Evolutionary conservation across 1,139 yeast genomes (phyloP), one percentile per base, ranked within the genome.

Genomic region (Nadsonia starkeyi-henricii): DNA sequence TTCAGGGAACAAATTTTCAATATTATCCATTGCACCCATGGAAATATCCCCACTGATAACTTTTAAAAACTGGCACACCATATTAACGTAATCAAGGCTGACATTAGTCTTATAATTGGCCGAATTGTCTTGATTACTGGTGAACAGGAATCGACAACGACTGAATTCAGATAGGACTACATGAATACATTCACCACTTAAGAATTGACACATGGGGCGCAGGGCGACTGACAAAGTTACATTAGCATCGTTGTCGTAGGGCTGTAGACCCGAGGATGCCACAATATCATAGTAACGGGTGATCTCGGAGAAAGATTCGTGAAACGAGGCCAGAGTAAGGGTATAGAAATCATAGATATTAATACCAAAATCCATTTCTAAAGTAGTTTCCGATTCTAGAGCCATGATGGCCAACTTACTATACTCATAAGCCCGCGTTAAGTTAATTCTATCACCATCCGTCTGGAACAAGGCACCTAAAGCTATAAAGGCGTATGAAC

Each of bases 271-370:
- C 2, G 62, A 54, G 13, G 58, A 58, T 20, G 59, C 45, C 2
- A 59, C 62, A 46, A 56, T 51, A 28, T 58, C 61, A 46, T 58
- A 58, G 45, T 59, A 58, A 54, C 66, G 66, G 46, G 68, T 53
- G 3, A 76, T 62, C 37, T 66, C 69, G 2, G 63, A 57, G 41
- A 68, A 50, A 1, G 79, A 74, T 48, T 74, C 78, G 45, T 71
- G 61, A 50, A 65, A 70, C 5, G 66, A 61, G 1, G 77, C 80
- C 52, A 74, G 55, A 0, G 73, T 63, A 19, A 67, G 56, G 33
- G 73, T 65, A 53, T 75, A 76, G 42, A 65, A 56, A 53, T 73
- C 74, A 52, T 74, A 73, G 17, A 74, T 67, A 33, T 63, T 62
- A 51, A 69, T 70, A 37, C 70, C 68, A 51, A 67, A 63, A 45